Evolutionary conservation across 345 rosid species (phyloP), one percentile per base, ranked within the genome.

Genomic region (Gossypium herbaceum): DNA sequence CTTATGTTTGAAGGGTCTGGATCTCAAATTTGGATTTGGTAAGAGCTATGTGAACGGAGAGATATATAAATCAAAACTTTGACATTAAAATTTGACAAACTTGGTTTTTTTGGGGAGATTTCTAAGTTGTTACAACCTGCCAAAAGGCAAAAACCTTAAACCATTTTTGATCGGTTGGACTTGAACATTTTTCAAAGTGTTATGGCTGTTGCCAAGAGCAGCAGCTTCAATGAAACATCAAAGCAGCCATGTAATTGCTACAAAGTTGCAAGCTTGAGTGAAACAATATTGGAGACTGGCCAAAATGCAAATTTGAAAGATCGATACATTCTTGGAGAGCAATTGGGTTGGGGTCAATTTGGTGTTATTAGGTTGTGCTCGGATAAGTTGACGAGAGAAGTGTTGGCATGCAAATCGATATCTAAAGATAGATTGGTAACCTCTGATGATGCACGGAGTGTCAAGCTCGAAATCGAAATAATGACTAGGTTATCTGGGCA

Each of bases 291-390:
- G 82, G 90, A 83, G 45, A 81, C 88, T 13, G 74, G 75, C 43
- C 81, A 79, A 84, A 80, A 62, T 69, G 84, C 87, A 15, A 82
- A 80, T 48, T 79, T 89, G 84, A 86, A 80, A 52, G 94, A 89
- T 61, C 75, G 81, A 47, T 87, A 83, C 54, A 62, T 70, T 45
- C 86, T 87, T 39, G 89, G 90, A 27, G 84, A 85, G 67, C 87
- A 86, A 61, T 73, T 89, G 81, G 94, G 91, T n/a, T 87, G 86
- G 91, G 91, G 94, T 52, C 90, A 87, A 75, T 89, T 89, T 73
- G 91, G 94, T 76, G 86, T 89, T 48, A 87, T 89, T 63, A 84
- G 90, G 76, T 81, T 72, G 39, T 89, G 94, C 79, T 82, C 90
- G 13, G 88, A 89, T 78, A 87, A 85, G 81, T 55, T 81, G 8